Conservation (phyloP, 805 yeast species). For the Komagataella ulmi region DNA sequence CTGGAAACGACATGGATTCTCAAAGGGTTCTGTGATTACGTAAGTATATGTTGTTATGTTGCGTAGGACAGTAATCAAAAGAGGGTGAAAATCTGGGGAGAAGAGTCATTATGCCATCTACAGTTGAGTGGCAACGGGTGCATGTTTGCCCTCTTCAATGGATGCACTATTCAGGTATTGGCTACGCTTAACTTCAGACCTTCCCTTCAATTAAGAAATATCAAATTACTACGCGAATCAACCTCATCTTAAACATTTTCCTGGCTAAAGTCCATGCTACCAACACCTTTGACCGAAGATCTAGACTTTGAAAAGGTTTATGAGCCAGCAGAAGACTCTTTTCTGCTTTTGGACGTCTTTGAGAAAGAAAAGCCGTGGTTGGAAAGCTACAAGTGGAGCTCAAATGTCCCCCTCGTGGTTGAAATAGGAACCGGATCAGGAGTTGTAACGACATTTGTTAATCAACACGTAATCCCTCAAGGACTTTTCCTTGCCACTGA, state of each 20-base stretch:
- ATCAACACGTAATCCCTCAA: conserved; percentile 37
- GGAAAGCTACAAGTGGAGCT: conserved; percentile 5
- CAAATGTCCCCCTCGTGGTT: conserved; percentile 39
- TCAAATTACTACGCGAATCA: neutral
- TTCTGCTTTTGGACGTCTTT: conserved; percentile 65
- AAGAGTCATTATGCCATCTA: neutral
- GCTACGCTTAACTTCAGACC: too few relatives aligned
- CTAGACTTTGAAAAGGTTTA: conserved; percentile 66
- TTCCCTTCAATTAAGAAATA: too few relatives aligned
- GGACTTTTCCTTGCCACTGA: conserved; percentile 61
- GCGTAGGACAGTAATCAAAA: neutral
- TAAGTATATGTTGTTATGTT: too few relatives aligned
- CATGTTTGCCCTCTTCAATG: neutral
- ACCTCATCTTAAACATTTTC: neutral
- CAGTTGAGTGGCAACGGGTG: neutral
- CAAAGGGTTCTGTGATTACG: neutral
- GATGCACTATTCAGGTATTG: neutral
- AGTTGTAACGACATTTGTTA: conserved; percentile 67
- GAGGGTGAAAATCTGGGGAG: neutral
- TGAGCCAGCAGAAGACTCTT: conserved; percentile 93
- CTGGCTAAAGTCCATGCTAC: conserved; percentile 37
- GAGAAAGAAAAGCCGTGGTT: conserved; percentile 41
- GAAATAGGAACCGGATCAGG: conserved; percentile 95
- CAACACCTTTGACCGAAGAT: conserved; percentile 52
- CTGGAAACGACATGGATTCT: neutral